phyloP scores from a whole-genome alignment of 2,329 filamentous ascomycete genomes.

The Gnomoniopsis smithogilvyi region DNA sequence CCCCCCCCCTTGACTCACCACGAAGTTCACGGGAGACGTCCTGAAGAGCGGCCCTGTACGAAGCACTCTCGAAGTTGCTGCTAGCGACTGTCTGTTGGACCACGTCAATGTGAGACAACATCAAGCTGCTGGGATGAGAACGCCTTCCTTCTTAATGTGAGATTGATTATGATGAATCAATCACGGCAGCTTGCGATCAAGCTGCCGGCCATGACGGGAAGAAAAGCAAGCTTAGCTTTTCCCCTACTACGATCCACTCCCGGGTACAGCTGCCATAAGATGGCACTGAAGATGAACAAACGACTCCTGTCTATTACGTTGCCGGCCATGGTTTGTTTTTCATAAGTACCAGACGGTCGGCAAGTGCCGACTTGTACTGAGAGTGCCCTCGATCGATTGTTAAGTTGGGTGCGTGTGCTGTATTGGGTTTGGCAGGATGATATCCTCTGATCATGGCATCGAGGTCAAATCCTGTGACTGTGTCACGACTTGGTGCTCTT shows the following conservation, averaged over 20 bases:
- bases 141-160: neutral
- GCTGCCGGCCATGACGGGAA: neutral
- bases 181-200: neutral
- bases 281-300: neutral
- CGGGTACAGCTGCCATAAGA: neutral
- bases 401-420: neutral
- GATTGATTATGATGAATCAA: neutral
- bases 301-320: neutral
- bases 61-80: neutral
- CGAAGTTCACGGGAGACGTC: neutral
- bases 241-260: neutral
- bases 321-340: neutral
- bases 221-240: neutral
- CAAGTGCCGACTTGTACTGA: neutral
- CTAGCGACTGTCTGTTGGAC: neutral
- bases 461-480: conserved; percentile 9
- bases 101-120: neutral
- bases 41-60: neutral
- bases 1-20: neutral
- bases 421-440: conserved; percentile 1
- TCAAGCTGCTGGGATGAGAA: neutral
- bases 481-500: conserved; percentile 1
- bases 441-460: neutral
- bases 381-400: neutral
- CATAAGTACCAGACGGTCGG: conserved; percentile 7